These are phyloP conservation scores for Ogataea pilisensis DNA, from an alignment of 805 yeast genomes.

Conservation along the genomic window DNA sequence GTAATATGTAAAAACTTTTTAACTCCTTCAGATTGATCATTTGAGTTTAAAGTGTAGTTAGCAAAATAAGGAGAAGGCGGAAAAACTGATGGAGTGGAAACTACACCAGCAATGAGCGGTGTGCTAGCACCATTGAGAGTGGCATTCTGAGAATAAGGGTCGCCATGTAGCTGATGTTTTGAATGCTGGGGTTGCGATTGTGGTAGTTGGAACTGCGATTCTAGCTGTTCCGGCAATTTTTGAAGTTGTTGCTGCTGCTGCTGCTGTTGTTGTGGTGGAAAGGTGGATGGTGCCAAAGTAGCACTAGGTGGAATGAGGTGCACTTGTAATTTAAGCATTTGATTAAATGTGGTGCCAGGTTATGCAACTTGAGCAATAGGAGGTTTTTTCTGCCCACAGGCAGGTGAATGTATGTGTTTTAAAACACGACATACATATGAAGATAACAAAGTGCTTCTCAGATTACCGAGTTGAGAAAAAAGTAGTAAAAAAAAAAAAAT, in stretches of 20 bases:
- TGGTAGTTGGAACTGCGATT: constrained; percentile 4
- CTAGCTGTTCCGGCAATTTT: constrained; percentile 2
- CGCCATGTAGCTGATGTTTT: constrained; percentile 4
- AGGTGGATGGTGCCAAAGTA: not conserved
- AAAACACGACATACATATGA: no score
- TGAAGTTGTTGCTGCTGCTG: constrained; percentile 4
- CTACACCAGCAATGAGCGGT: constrained; percentile 16
- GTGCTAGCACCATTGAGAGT: constrained; percentile 26
- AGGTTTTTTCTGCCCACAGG: no score
- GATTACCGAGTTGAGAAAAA: no score
- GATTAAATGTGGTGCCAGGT: no score
- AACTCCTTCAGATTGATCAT: constrained; percentile 4
- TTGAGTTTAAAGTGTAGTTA: not conserved
- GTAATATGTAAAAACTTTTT: constrained; percentile 65
- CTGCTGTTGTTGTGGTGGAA: not conserved
- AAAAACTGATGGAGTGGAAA: constrained; percentile 3
- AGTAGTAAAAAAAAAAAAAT: no score
- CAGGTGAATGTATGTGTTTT: no score
- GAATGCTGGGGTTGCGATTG: not conserved
- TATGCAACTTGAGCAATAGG: no score
- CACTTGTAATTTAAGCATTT: constrained; percentile 28
- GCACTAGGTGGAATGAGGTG: constrained; percentile 26
- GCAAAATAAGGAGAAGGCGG: constrained; percentile 15
- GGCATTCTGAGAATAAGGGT: constrained; percentile 12
- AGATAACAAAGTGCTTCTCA: no score